phyloP scores from a whole-genome alignment of 2,329 filamentous ascomycete species.

The Talaromyces sp. region DNA sequence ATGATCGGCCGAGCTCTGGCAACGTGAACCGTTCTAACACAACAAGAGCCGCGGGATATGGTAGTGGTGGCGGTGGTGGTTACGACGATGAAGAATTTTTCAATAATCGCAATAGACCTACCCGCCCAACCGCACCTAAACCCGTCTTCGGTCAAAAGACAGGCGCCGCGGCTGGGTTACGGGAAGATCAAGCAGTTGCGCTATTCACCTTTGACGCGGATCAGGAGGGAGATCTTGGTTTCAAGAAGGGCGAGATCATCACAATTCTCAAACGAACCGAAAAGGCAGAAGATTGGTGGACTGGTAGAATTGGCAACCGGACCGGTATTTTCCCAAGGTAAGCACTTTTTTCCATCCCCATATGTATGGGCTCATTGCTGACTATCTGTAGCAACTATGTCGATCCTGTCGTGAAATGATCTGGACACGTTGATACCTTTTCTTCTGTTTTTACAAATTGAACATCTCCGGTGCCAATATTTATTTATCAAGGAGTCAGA shows the following conservation, averaged over 20 bases:
- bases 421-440: not conserved
- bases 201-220: constrained; percentile 93
- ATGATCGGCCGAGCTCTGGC: constrained; percentile 40
- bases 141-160: constrained; percentile 65
- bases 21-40: constrained; percentile 35
- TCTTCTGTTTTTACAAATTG: not conserved
- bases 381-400: constrained; percentile 35
- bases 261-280: constrained; percentile 93
- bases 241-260: constrained; percentile 96
- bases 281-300: constrained; percentile 97
- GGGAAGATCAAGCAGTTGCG: constrained; percentile 77
- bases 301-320: constrained; percentile 76
- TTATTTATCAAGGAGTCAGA: constrained; percentile 19
- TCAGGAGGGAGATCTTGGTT: constrained; percentile 85
- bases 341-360: constrained; percentile 22
- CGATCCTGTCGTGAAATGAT: constrained; percentile 15
- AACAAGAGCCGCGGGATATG: constrained; percentile 25
- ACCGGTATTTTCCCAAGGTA: constrained; percentile 91
- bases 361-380: not conserved
- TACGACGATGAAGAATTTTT: constrained; percentile 34
- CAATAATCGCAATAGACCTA: constrained; percentile 60
- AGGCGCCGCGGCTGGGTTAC: constrained; percentile 37
- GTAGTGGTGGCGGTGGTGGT: constrained; percentile 27
- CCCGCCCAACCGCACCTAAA: constrained; percentile 81
- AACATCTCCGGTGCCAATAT: not conserved